phyloP scores from a whole-genome alignment of 306 rosid genomes.

The Morella rubra region DNA sequence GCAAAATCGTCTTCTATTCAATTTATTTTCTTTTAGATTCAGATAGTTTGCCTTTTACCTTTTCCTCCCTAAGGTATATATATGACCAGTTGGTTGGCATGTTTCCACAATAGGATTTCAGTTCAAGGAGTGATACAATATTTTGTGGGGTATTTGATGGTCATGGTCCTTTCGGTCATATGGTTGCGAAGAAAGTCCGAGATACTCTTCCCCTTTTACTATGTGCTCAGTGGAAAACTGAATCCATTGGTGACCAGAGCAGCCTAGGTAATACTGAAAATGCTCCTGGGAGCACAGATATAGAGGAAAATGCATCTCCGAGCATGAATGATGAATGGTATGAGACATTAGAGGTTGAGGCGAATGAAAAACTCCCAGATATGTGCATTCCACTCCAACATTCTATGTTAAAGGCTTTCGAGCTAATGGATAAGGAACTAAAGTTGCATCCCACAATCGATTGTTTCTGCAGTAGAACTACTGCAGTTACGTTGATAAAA shows the following conservation, averaged over 20 bases:
- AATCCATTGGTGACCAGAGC: conserved; percentile 27
- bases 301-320: conserved; percentile 32
- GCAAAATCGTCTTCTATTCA: not conserved
- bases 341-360: conserved; percentile 33
- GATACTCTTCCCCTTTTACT: conserved; percentile 48
- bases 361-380: conserved; percentile 36
- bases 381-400: conserved; percentile 39
- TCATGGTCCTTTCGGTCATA: conserved; percentile 57
- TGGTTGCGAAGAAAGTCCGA: conserved; percentile 54
- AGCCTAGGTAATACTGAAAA: conserved; percentile 10
- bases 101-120: conserved; percentile 34
- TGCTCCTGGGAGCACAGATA: conserved; percentile 21
- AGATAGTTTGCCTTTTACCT: not conserved
- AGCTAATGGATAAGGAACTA: conserved; percentile 55
- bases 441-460: conserved; percentile 44
- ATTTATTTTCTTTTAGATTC: not conserved
- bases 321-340: conserved; percentile 38
- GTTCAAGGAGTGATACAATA: conserved; percentile 39
- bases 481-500: conserved; percentile 47
- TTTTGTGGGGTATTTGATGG: conserved; percentile 66
- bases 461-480: conserved; percentile 57
- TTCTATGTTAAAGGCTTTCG: conserved; percentile 47
- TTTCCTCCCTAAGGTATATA: not conserved
- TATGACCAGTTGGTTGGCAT: conserved; percentile 17
- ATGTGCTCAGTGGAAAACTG: conserved; percentile 46